Base-by-base conservation (phyloP, 2,329 filamentous ascomycete genomes). In the Aspergillus pseudotamarii region DNA sequence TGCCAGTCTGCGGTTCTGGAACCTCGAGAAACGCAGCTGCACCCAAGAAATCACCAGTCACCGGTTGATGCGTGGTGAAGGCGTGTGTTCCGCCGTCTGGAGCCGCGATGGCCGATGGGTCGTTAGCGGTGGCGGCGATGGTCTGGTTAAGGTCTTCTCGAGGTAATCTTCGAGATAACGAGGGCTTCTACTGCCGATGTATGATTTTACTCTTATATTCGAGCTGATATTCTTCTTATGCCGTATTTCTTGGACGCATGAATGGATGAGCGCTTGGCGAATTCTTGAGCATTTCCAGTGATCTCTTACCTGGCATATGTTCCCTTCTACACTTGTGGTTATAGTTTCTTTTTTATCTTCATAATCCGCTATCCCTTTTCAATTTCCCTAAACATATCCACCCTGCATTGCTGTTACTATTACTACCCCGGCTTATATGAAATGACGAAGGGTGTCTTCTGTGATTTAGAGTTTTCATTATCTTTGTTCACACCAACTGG, bases 1-100 rank as follows among this genome's bases (percentile, higher is more conserved):
- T 76, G 94, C 94, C 59, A 95, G 92, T 61, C 88, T 99, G 61
- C 90, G 95, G 32, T 97, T 99, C 85, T 99, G 95, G 95, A 94
- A 91, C 34, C 85, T 99, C 26, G 95, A 99, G 78, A 99, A 97
- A 82, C 88, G 95, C 57, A 91, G 90, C 53, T 99, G 95, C 81
- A 95, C 91, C 5, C 95, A 99, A 78, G 95, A 98, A 76, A 93
- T 99, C 71, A 96, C 93, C 3, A 92, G 88, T 65, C 94, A 98
- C 79, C 88, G 95, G 46, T 86, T 96, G 68, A 97, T 98, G 94
- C 88, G 95, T 58, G 95, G 94, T 56, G 95, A 99, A 76, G 95
- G 95, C 26, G 93, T 98, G 9, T 98, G 94, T 79, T 88, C 90
- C 19, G 94, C 97, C 5, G 92, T 95, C 21, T 99, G 95, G 95